Base-by-base conservation (phyloP, 805 yeast genomes). In the Hemisphaericaspora nanyangensis region DNA sequence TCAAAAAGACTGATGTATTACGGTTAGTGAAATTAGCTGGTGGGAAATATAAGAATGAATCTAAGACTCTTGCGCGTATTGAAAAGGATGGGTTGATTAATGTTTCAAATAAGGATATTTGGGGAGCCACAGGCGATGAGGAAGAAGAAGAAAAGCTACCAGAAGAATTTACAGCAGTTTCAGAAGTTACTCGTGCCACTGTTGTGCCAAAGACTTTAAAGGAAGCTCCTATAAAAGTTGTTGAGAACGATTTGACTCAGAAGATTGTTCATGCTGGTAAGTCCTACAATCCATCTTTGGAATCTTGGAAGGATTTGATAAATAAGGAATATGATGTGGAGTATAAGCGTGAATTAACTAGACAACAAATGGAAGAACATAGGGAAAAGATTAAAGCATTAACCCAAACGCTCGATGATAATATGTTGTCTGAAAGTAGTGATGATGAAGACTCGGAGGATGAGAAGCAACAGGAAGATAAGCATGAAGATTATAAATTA, bases 251-350 rank as follows among this genome's bases (percentile, higher is more conserved):
- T 15, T 59, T 49, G 2, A 40, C 47, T 11, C 50, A 54, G 7
- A 51, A 54, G 29, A 29, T 80, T 3, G 89, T 95, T 10, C 82
- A 82, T 51, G 93, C 82, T 2, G 98, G 98, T 39, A 85, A 84
- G 58, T 90, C 98, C 2, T 93, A 88, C 56, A 93, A 93, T 56
- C 99, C 99, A 18, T 74, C 91, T 10, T 68, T 81, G 47, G 84
- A 82, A 40, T 78, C 85, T 19, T 93, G 99, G 99, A 79, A 79
- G 50, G 62, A 60, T 15, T 71, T 90, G 49, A 76, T 93, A 37
- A 67, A 76, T 38, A 66, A 70, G 38, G 97, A 89, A 61, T 82
- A 72, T 50, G 71, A 58, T 37, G 68, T 70, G 39, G 95, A 88
- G 53, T 77, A 79, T 52, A 70, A 76, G 35, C 75, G 71, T 40